Base-by-base conservation (phyloP, 345 rosid genomes). In the Mallotus nudiflorus region DNA sequence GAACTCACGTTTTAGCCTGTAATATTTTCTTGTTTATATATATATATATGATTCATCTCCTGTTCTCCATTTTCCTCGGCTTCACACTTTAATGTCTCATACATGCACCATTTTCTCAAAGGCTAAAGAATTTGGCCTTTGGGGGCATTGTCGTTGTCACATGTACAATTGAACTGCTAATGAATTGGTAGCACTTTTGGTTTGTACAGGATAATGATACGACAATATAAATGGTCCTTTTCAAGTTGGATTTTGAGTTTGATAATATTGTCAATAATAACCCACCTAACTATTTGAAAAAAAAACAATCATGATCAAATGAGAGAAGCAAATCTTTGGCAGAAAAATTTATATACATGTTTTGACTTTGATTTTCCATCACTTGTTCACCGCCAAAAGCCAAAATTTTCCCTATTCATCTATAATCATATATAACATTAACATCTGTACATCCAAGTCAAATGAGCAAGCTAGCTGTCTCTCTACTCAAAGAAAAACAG, bases 201-300 rank as follows among this genome's bases (percentile, higher is more conserved):
- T 9, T 4, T 20, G 7, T 19, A 33, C n/a, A n/a, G n/a, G n/a
- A n/a, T 3, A 13, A 3, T 59, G 64, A 59, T 4, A 25, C 35
- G 45, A 45, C 14, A 59, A 33, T 35, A 2, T 39, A n/a, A n/a
- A 33, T 71, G 65, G 78, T 66, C 72, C 48, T 70, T 66, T 55
- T 78, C 75, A 78, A 74, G 31, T 78, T 70, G 53, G 73, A 67
- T 42, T 71, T 56, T n/a, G n/a, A 46, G 33, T 66, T 66, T 62
- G 62, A 9, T 10, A 8, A 1, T 52, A 1, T 52, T 52, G 73
- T 67, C 77, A 75, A 62, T 64, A 66, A 57, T 1, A 16, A 57
- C 71, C 19, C 28, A 79, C 82, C 82, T 79, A 79, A 71, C 82
- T 20, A 24, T 62, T 65, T 73, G 62, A 73, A 75, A 75, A n/a